These are phyloP conservation scores for Saraca asoca DNA, from an alignment of 331 rosid species.

Conservation along the genomic window DNA sequence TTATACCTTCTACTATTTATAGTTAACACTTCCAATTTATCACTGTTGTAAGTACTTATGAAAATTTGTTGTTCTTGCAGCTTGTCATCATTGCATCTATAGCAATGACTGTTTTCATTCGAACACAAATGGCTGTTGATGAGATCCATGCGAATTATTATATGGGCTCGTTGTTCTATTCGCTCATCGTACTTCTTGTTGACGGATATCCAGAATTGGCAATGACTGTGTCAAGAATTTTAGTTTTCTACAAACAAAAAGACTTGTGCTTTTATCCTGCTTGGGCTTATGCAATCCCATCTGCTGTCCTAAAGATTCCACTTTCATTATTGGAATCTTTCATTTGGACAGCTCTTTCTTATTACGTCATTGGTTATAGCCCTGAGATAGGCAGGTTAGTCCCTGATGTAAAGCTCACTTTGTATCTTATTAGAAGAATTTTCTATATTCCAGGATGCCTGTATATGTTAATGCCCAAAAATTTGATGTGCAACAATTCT, in stretches of 20 bases:
- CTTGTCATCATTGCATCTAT: slow-evolving; percentile 48
- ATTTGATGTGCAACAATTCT: no score
- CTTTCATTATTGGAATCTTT: slow-evolving; percentile 55
- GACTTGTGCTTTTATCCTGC: slow-evolving; percentile 60
- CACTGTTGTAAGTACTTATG: slow-evolving; percentile 14
- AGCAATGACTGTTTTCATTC: slow-evolving; percentile 64
- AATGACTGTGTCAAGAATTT: slow-evolving; percentile 58
- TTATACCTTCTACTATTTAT: not conserved
- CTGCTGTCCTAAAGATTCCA: slow-evolving; percentile 56
- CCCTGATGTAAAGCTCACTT: not conserved
- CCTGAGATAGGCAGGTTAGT: slow-evolving; percentile 60
- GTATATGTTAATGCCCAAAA: not conserved
- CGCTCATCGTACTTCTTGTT: slow-evolving; percentile 49
- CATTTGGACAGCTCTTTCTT: slow-evolving; percentile 64
- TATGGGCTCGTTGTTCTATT: slow-evolving; percentile 62
- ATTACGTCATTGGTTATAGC: slow-evolving; percentile 69
- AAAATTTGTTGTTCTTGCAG: slow-evolving; percentile 44
- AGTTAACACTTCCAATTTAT: slow-evolving; percentile 22
- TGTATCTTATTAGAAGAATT: not conserved
- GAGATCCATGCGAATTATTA: slow-evolving; percentile 46
- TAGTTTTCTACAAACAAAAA: slow-evolving; percentile 60
- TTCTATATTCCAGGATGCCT: slow-evolving; percentile 1
- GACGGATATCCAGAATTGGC: slow-evolving; percentile 61
- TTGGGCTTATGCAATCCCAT: slow-evolving; percentile 71
- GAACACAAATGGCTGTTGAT: slow-evolving; percentile 54